Base-by-base conservation (phyloP, 2,329 filamentous ascomycete genomes). In the Fusarium xylarioides region DNA sequence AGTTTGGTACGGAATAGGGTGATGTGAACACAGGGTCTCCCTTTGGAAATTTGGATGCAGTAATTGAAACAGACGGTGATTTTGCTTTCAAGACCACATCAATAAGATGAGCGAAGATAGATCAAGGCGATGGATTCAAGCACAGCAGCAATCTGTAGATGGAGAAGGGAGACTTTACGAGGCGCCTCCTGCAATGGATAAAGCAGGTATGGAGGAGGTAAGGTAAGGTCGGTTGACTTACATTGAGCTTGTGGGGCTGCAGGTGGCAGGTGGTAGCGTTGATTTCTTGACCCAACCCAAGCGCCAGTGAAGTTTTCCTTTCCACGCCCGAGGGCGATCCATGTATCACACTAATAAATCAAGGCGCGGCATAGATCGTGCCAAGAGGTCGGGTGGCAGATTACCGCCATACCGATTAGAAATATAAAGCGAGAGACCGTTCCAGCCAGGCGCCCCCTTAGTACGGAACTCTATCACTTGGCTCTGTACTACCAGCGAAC, bases 351-450 rank as follows among this genome's bases (percentile, higher is more conserved):
- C 54, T 57, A 57, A 37, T 50, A 19, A 37, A 57, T n/a, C 40
- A 46, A 37, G 52, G 59, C 40, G 26, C 26, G 63, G 47, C 44
- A 58, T 47, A 66, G 61, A 63, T 71, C 52, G 55, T 40, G 70
- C 70, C 66, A 73, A 67, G 70, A 71, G 49, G 54, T 35, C 42
- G 55, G 55, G 42, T 73, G 70, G 66, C 70, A 71, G 66, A 56
- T 60, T 53, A 44, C 65, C 37, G 18, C 58, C 28, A 44, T 60
- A 12, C 57, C 37, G n/a, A 62, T 37, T 58, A 38, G 32, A 38
- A 49, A 28, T 37, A 60, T 46, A 49, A 28, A 47, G 53, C 28
- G 23, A 60, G 50, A 47, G 43, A 63, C 60, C 49, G 34, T 23
- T 38, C 59, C 34, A 28, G 59, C 23, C 37, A 50, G 38, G 37